Conservation (phyloP, 78 protist genomes). For the Tieghemostelium lacteum region DNA sequence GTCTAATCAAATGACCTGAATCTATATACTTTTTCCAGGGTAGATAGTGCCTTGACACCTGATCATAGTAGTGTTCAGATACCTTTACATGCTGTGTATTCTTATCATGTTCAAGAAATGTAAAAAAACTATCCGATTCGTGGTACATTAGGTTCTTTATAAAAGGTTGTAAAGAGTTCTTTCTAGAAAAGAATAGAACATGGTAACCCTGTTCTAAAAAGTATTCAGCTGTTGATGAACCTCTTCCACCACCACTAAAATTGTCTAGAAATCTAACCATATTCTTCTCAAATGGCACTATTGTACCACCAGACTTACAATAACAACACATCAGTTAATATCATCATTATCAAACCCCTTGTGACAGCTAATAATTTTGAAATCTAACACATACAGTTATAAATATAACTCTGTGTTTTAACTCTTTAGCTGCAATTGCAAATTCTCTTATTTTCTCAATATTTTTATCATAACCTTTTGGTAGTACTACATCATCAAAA, state of each 20-base stretch:
- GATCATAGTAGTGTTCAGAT: slow-evolving; percentile 15
- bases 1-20: slow-evolving; percentile 24
- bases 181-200: slow-evolving; percentile 80
- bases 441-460: neutral
- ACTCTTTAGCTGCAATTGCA: slow-evolving; percentile 8
- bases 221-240: slow-evolving; percentile 81
- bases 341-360: neutral
- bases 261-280: slow-evolving; percentile 88
- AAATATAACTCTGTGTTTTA: slow-evolving; percentile 27
- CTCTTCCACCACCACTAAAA: slow-evolving; percentile 84
- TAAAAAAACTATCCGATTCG: slow-evolving; percentile 52
- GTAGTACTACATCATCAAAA: slow-evolving; percentile 20
- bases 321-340: neutral
- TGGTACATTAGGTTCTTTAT: slow-evolving; percentile 69
- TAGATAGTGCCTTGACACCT: slow-evolving; percentile 36
- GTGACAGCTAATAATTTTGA: neutral
- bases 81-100: slow-evolving; percentile 12
- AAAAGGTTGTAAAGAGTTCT: slow-evolving; percentile 80
- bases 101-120: slow-evolving; percentile 14
- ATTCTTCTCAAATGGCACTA: slow-evolving; percentile 86
- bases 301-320: slow-evolving; percentile 84
- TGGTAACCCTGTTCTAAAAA: slow-evolving; percentile 81
- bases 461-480: slow-evolving; percentile 10
- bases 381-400: slow-evolving; percentile 39
- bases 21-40: slow-evolving; percentile 62